phyloP scores from a whole-genome alignment of 2,329 filamentous ascomycete genomes.

The Dactylellina drechsleri region DNA sequence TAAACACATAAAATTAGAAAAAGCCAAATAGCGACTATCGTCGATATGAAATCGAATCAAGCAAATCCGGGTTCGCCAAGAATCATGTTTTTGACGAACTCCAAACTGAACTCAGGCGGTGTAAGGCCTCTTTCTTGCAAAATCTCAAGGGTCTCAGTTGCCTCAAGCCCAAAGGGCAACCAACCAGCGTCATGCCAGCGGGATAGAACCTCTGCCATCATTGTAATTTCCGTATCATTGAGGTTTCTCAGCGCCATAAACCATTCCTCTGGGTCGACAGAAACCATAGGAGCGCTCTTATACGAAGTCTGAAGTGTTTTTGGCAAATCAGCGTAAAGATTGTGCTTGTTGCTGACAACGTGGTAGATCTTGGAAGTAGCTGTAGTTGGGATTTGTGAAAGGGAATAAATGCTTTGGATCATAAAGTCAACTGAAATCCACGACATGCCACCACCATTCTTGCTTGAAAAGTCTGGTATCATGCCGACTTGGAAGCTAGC shows the following conservation, averaged over 20 bases:
- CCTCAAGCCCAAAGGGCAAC: constrained; percentile 28
- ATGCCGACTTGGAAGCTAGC: constrained; percentile 32
- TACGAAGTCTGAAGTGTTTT: constrained; percentile 20
- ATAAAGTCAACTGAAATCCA: constrained; percentile 33
- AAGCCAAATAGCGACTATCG: too few relatives aligned
- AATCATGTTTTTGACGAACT: constrained; percentile 21
- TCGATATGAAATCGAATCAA: background rate
- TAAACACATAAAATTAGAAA: too few relatives aligned
- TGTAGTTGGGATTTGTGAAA: constrained; percentile 15
- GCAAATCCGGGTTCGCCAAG: constrained; percentile 21
- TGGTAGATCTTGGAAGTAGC: constrained; percentile 26
- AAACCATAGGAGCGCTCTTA: constrained; percentile 11
- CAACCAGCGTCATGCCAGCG: constrained; percentile 29
- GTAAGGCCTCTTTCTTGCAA: constrained; percentile 24
- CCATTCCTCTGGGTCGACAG: constrained; percentile 24
- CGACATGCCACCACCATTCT: constrained; percentile 34
- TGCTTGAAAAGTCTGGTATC: constrained; percentile 31
- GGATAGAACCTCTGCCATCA: constrained; percentile 31
- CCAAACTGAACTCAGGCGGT: constrained; percentile 14
- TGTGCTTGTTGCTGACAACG: constrained; percentile 22
- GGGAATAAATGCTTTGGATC: constrained; percentile 25
- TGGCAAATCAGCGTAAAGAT: constrained; percentile 23
- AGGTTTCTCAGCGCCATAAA: constrained; percentile 19
- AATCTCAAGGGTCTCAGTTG: constrained; percentile 11
- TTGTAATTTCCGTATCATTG: constrained; percentile 28